Conservation (phyloP, 257 asterid species). For the Solanum appendiculatum region DNA sequence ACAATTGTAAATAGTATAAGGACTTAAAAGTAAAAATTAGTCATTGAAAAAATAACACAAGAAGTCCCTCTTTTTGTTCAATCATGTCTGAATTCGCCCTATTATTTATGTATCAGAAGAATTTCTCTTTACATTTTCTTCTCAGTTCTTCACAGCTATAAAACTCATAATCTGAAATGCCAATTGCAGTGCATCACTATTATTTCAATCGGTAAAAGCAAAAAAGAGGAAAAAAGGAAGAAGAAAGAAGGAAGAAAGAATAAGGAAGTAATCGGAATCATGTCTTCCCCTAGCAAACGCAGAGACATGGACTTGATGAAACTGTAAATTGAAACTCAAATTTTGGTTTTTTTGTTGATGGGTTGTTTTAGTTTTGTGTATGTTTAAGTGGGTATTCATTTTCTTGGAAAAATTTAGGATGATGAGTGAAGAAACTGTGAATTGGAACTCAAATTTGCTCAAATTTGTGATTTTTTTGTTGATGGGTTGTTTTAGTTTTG, state of each 20-base stretch:
- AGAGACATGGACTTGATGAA: conserved; percentile 94
- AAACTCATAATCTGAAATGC: neutral
- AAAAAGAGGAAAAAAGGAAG: neutral
- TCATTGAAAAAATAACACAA: neutral
- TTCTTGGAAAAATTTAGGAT: conserved; percentile 32
- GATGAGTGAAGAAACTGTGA: conserved; percentile 86
- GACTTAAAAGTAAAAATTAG: neutral
- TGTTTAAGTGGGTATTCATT: neutral
- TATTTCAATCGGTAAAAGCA: conserved; percentile 1
- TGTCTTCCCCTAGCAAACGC: conserved; percentile 92
- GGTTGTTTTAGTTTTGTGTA: neutral
- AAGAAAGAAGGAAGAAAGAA: neutral
- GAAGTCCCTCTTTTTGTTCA: conserved; percentile 9
- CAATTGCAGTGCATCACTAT: neutral
- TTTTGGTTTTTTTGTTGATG: neutral
- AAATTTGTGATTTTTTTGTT: neutral
- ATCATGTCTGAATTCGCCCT: conserved; percentile 21
- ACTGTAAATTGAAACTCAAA: conserved; percentile 36
- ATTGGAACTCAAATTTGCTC: neutral
- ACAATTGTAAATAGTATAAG: neutral
- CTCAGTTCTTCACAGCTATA: neutral
- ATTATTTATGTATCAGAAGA: neutral
- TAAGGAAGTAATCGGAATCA: conserved; percentile 11
- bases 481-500: neutral
- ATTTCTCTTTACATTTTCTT: neutral